Evolutionary conservation across 2,329 filamentous ascomycete species (phyloP), one percentile per base, ranked within the genome.

Genomic region (Fusarium paranaense): DNA sequence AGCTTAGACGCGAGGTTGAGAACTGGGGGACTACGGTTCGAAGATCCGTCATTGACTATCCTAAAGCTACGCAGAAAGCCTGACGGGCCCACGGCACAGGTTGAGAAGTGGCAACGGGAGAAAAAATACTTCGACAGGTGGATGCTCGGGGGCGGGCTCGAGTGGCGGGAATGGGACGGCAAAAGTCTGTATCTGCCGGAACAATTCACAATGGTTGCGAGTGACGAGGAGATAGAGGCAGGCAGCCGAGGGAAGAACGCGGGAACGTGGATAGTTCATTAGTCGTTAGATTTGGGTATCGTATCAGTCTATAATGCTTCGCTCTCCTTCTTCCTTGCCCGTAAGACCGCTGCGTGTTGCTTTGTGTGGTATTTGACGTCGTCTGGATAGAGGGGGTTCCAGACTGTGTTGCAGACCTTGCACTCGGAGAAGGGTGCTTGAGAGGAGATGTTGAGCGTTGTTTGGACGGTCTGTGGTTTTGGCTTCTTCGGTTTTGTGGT

Each of bases 331-430:
- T 69, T 81, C 70, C 71, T 79, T 18, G 73, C 75, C 50, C 79
- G 72, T 14, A 82, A 32, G 54, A 83, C 77, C 5, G 79, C 78
- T 10, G 82, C 81, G 63, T 86, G 85, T 37, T 82, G 80, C 65
- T 83, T 84, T 2, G 78, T 76, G 64, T 86, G 85, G 18, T 81
- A 85, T 66, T 83, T 86, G 18, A 85, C 84, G 64, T 86, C 85
- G 32, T 82, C 82, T 5, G 84, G 84, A 63, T 83, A 83, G 6
- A 85, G 72, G 0, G 85, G 85, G 60, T 86, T 86, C 80, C 83
- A 86, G 9, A 86, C 82, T 1, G 81, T 85, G 61, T 85, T 79
- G 70, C 85, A 86, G 4, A 81, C 66, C 59, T 80, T 84, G 70
- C 85, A 86, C 63, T 86, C 85, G 2, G 83, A 81, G 67, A 86